A percentile compares a stretch with the other conserved stretches of the same genome.
Evolutionary conservation across 805 yeast genomes (phyloP).

Genomic region (Wickerhamiella australiensis): DNA sequence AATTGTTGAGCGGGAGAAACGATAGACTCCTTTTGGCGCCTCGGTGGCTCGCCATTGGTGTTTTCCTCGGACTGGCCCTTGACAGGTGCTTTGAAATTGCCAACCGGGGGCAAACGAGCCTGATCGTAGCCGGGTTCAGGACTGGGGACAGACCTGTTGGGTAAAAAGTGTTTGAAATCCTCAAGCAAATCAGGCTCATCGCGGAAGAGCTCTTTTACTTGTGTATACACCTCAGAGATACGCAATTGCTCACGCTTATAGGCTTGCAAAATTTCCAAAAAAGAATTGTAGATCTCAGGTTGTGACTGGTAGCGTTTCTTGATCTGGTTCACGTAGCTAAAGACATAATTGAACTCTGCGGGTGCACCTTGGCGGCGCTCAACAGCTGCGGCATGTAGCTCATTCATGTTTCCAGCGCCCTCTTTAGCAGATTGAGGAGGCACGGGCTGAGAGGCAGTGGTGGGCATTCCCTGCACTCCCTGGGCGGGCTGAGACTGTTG

Average conservation of each 20-base stretch:
- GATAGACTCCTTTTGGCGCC: conserved; percentile 30
- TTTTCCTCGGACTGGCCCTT: not conserved
- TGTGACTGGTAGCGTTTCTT: conserved; percentile 86
- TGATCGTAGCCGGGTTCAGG: conserved; percentile 19
- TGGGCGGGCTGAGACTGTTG: conserved; percentile 19
- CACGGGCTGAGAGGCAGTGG: conserved; percentile 17
- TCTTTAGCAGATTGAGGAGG: conserved; percentile 15
- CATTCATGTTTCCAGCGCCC: conserved; percentile 25
- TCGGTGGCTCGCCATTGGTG: not conserved
- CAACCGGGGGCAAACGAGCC: conserved; percentile 70
- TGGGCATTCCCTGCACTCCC: conserved; percentile 15
- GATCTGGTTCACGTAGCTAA: conserved; percentile 88
- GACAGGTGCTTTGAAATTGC: conserved; percentile 57
- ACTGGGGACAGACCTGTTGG: conserved; percentile 49
- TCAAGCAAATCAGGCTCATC: conserved; percentile 90
- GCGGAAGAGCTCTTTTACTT: conserved; percentile 76
- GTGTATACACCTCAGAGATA: conserved; percentile 87
- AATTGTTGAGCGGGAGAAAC: conserved; percentile 79
- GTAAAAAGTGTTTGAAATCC: conserved; percentile 90
- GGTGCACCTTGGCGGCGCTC: conserved; percentile 38
- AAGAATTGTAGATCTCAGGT: conserved; percentile 91
- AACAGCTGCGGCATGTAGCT: conserved; percentile 32
- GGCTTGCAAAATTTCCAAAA: conserved; percentile 87
- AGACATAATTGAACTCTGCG: conserved; percentile 94
- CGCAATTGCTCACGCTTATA: conserved; percentile 95